Conservation (phyloP, 805 yeast species). For the Candida insectorum region DNA sequence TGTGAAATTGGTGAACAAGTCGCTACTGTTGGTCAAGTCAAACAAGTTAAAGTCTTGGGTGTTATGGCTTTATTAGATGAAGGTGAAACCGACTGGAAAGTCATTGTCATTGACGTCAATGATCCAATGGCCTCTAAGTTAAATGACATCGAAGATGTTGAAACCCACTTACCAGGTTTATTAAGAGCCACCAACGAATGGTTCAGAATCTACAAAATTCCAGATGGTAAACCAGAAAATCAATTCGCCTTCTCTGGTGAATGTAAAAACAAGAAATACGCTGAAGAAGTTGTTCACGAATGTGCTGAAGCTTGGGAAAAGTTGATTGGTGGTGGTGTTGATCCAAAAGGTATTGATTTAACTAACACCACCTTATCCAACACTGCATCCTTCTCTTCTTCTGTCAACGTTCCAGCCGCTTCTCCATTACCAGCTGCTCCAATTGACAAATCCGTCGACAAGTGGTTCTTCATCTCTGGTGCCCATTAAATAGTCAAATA, state of each 20-base stretch:
- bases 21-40: constrained; percentile 49
- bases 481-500: constrained; percentile 46
- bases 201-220: constrained; percentile 82
- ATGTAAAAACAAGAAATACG: constrained; percentile 54
- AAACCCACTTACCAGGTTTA: constrained; percentile 64
- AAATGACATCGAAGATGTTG: constrained; percentile 66
- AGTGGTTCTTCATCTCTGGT: constrained; percentile 97
- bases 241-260: constrained; percentile 72
- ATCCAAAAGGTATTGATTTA: constrained; percentile 59
- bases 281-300: constrained; percentile 58
- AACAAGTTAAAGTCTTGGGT: constrained; percentile 67
- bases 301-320: constrained; percentile 68
- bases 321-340: constrained; percentile 45
- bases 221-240: constrained; percentile 77
- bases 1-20: constrained; percentile 49
- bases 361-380: constrained; percentile 69
- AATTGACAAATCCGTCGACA: constrained; percentile 93
- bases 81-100: constrained; percentile 97
- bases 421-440: constrained; percentile 80
- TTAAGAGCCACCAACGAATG: constrained; percentile 66
- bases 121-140: constrained; percentile 64
- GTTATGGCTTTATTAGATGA: constrained; percentile 81
- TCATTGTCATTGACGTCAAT: constrained; percentile 62
- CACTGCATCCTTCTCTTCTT: constrained; percentile 49
- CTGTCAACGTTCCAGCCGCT: constrained; percentile 63